Conservation (phyloP, 768 basidiomycete genomes). For the Leucocoprinus sp. region DNA sequence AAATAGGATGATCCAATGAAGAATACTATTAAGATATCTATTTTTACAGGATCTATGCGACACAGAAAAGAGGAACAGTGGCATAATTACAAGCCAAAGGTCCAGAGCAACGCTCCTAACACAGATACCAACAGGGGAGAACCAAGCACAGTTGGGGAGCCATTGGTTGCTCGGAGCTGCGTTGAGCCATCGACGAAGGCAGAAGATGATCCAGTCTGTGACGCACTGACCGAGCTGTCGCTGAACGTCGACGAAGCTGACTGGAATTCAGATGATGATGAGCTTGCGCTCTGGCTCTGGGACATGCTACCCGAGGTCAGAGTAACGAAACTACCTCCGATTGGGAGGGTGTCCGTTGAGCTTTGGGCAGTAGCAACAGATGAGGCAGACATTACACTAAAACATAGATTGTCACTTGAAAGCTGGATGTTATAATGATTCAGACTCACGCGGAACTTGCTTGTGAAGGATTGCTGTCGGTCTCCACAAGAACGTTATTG, state of each 20-base stretch:
- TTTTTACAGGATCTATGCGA: not conserved
- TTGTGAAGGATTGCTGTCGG: slow-evolving; percentile 28
- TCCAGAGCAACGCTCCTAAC: not conserved
- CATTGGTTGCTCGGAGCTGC: not conserved
- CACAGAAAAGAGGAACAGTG: not conserved
- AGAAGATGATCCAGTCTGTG: not conserved
- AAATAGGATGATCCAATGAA: not conserved
- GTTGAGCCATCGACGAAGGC: not conserved
- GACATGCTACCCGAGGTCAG: not conserved
- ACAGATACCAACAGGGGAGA: not conserved
- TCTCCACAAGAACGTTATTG: slow-evolving; percentile 43
- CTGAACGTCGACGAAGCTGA: not conserved
- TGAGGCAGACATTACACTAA: slow-evolving; percentile 37
- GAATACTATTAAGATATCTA: not conserved
- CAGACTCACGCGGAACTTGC: slow-evolving; percentile 47
- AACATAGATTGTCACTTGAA: not conserved
- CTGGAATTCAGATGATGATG: slow-evolving; percentile 9
- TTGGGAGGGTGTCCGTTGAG: slow-evolving; percentile 32
- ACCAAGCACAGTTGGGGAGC: not conserved
- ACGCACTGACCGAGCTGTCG: not conserved
- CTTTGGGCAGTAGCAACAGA: slow-evolving; percentile 31
- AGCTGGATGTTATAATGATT: too few species aligned
- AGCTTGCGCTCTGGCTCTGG: not conserved
- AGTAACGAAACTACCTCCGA: slow-evolving; percentile 19
- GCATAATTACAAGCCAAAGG: slow-evolving; percentile 1